phyloP scores from a whole-genome alignment of 495 filamentous ascomycete species.

The Penicillium salamii region DNA sequence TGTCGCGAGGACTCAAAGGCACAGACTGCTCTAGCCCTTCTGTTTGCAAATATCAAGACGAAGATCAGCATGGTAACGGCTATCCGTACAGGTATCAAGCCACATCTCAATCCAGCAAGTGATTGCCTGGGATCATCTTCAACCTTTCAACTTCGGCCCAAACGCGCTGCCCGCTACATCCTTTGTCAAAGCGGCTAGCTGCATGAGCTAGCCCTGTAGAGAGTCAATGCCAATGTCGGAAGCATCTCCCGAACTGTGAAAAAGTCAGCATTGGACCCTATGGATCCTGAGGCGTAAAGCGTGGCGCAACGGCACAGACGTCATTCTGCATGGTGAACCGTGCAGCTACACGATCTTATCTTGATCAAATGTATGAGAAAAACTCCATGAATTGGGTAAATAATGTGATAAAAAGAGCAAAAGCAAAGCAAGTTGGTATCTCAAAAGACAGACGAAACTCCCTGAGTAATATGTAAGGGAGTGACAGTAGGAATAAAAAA shows the following conservation, averaged over 20 bases:
- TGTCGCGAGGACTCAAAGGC: background rate
- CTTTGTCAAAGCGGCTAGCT: conserved; percentile 7
- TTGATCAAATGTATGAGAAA: conserved; percentile 5
- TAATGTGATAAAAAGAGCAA: background rate
- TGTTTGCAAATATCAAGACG: conserved; percentile 3
- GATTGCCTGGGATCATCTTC: conserved; percentile 3
- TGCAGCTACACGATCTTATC: conserved; percentile 3
- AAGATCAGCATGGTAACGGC: conserved; percentile 5
- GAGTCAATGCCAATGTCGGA: background rate
- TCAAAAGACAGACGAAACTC: conserved; percentile 10
- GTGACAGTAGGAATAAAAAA: background rate
- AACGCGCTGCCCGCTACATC: conserved; percentile 1
- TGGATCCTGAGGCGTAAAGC: no score
- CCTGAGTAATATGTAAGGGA: conserved; percentile 2
- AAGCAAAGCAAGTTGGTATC: conserved; percentile 15
- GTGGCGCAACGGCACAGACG: conserved; percentile 17
- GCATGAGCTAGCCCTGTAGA: background rate
- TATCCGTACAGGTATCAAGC: background rate
- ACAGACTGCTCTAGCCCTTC: background rate
- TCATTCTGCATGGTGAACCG: conserved; percentile 11
- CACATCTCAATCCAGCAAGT: background rate
- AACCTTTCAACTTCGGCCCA: background rate
- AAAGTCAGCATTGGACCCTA: no score
- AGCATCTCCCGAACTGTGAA: background rate
- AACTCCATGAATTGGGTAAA: background rate